These are phyloP conservation scores for Aspergillus flavus DNA, from an alignment of 2,329 filamentous ascomycete species.

Conservation along the genomic window DNA sequence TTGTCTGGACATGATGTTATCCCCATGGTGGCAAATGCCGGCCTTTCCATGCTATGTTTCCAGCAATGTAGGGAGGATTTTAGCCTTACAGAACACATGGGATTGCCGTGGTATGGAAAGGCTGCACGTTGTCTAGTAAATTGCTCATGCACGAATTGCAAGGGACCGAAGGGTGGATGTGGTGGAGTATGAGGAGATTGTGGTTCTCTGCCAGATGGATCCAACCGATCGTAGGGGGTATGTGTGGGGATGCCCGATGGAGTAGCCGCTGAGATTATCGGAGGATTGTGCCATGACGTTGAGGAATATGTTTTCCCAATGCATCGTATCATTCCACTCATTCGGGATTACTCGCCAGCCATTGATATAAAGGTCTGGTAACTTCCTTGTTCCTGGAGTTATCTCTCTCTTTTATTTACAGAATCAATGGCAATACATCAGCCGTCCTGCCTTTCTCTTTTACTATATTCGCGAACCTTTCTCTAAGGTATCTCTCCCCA, in stretches of 20 bases:
- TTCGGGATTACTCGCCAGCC: neutral
- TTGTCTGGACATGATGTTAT: neutral
- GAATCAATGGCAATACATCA: neutral
- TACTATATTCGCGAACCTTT: neutral
- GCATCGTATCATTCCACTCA: slow-evolving; percentile 1
- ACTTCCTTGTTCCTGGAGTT: neutral
- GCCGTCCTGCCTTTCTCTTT: neutral
- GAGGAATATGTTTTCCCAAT: slow-evolving; percentile 5
- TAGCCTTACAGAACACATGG: neutral
- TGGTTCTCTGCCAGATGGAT: neutral
- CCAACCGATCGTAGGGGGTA: neutral
- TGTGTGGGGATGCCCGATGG: neutral
- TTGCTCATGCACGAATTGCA: neutral
- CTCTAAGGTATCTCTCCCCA: neutral
- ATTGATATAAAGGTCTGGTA: neutral
- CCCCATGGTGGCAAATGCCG: neutral
- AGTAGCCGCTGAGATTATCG: neutral
- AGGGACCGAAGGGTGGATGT: neutral
- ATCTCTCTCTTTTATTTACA: neutral
- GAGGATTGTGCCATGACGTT: slow-evolving; percentile 8
- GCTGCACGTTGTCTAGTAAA: neutral
- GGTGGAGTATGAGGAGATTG: neutral
- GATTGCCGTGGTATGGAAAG: neutral
- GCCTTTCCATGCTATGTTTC: neutral
- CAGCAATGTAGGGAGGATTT: neutral